Evolutionary conservation across 345 rosid genomes (phyloP), one percentile per base, ranked within the genome.

Genomic region (Euclidium syriacum): DNA sequence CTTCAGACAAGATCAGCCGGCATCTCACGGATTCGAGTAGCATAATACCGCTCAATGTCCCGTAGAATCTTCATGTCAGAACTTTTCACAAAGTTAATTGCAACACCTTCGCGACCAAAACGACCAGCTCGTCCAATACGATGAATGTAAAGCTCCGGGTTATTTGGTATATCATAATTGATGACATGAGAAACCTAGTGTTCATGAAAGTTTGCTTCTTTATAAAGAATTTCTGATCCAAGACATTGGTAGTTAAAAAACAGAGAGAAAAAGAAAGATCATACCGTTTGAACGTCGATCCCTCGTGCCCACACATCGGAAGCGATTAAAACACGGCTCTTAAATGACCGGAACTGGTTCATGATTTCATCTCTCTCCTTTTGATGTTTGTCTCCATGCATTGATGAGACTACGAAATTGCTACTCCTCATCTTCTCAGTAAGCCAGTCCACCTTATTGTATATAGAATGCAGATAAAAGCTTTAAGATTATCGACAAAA

Each of bases 291-390:
- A 71, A 94, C 97, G 70, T 94, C 99, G 44, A 94, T 86, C 8
- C 97, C 95, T 24, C 97, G 77, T 17, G 99, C 99, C 97, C 96
- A 90, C 26, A 90, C 97, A 83, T 94, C 97, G n/a, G 99, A 90
- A 3, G 99, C 91, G 58, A 94, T 94, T 20, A 90, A 82, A 51
- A 94, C 97, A 62, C 96, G 87, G 5, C 82, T 94, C 52, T 80
- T 79, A 49, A 87, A 96, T 4, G 80, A 73, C 23, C 87, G 77
- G 70, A 94, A 94, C 70, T 94, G 91, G 35, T 52, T 67, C 96
- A 94, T 87, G 36, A 90, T 90, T 29, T 88, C 96, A 58, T 90
- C 99, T 83, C 97, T 84, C 55, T 94, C 99, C 74, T 73, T 94
- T 68, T 90, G 99, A 73, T 91, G 97, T 92, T 90, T 87, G 77